A percentile compares a stretch with the other conserved stretches of the same genome.
Conservation (phyloP, 495 filamentous ascomycete genomes). For the Penicillium lividum region DNA sequence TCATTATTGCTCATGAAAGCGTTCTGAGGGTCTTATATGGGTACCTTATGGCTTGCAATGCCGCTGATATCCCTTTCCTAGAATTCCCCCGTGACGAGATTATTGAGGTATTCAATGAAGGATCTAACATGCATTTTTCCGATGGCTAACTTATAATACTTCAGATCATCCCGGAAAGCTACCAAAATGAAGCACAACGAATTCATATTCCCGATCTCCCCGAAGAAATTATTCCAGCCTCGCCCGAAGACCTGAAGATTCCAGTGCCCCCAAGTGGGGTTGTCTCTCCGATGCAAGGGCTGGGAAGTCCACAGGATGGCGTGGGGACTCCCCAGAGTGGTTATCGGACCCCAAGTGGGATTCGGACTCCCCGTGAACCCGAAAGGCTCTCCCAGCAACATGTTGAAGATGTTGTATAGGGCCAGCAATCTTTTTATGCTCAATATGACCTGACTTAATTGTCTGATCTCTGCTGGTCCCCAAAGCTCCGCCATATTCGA, state of each 20-base stretch:
- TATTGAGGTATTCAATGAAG: constrained; percentile 64
- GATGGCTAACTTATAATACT: constrained; percentile 16
- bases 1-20: constrained; percentile 97
- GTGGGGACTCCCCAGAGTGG: constrained; percentile 46
- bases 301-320: constrained; percentile 50
- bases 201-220: constrained; percentile 73
- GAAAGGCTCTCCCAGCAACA: constrained; percentile 51
- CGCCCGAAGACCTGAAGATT: constrained; percentile 81
- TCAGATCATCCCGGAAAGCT: constrained; percentile 91
- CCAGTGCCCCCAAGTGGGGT: constrained; percentile 67
- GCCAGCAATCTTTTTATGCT: background rate
- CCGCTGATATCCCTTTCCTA: constrained; percentile 90
- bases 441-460: background rate
- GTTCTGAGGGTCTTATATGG: constrained; percentile 95
- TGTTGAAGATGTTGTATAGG: constrained; percentile 50
- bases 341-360: constrained; percentile 33
- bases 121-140: constrained; percentile 12
- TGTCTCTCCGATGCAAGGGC: constrained; percentile 47
- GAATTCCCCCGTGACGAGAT: constrained; percentile 96
- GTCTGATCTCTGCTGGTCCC: background rate
- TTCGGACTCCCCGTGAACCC: constrained; percentile 47
- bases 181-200: constrained; percentile 91
- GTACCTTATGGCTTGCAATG: constrained; percentile 97
- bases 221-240: constrained; percentile 64
- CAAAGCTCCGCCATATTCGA: background rate